A percentile compares a stretch with the other conserved stretches of the same genome.
Evolutionary conservation across 306 rosid genomes (phyloP).

Genomic region (Boehmeria nivea): DNA sequence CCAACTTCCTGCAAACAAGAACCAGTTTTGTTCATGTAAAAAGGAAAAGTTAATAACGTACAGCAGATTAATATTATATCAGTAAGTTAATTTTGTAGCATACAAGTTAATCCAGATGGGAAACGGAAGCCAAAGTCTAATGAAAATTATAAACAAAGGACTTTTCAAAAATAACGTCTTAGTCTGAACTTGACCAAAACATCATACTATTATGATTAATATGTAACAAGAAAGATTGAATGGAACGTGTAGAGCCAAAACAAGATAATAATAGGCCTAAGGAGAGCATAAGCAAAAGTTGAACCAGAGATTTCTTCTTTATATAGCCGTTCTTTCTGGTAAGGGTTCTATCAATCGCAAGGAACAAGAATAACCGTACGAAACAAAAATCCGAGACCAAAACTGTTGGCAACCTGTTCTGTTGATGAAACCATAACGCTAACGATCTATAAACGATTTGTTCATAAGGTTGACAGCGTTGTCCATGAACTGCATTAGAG

Average conservation of each 20-base stretch:
- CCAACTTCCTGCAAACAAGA: no score
- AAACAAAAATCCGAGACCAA: conserved; percentile 9
- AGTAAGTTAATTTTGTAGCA: no score
- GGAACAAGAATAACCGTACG: not conserved
- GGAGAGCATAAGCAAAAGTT: conserved; percentile 7
- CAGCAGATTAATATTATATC: no score
- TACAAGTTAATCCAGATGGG: no score
- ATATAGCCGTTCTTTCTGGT: conserved; percentile 15
- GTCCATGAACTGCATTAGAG: conserved; percentile 83
- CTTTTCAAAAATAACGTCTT: no score
- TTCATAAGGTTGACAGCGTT: conserved; percentile 87
- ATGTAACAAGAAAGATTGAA: no score
- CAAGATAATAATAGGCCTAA: not conserved
- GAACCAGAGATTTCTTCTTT: not conserved
- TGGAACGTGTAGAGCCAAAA: not conserved
- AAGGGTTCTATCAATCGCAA: conserved; percentile 13
- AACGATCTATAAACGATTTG: conserved; percentile 85
- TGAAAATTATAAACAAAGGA: no score
- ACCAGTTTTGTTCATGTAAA: no score
- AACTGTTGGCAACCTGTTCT: conserved; percentile 20
- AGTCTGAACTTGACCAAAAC: no score
- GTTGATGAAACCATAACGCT: not conserved
- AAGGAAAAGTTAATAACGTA: no score
- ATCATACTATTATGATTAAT: no score
- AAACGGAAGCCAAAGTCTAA: not conserved